Conservation (phyloP, 176 grass and related monocot species). For the Thalia dealbata region DNA sequence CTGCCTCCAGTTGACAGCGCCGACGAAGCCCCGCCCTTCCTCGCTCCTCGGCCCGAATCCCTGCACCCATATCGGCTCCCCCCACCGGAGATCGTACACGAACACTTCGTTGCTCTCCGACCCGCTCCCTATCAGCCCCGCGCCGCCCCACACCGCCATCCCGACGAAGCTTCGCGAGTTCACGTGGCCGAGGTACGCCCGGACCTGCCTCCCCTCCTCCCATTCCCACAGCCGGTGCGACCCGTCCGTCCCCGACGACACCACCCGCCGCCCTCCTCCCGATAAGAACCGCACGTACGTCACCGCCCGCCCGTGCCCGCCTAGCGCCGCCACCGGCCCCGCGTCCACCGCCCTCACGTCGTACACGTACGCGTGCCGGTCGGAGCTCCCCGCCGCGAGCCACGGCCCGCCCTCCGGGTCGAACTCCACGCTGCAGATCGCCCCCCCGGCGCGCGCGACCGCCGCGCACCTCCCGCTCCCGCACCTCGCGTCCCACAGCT, state of each 20-base stretch:
- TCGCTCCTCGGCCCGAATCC: conserved; percentile 22
- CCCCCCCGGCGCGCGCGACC: conserved; percentile 8
- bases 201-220: conserved; percentile 35
- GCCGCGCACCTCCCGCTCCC: neutral
- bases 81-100: conserved; percentile 87
- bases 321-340: conserved; percentile 43
- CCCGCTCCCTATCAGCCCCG: conserved; percentile 55
- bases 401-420: conserved; percentile 33
- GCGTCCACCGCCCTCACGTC: conserved; percentile 54
- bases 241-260: conserved; percentile 68
- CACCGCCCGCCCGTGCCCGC: conserved; percentile 51
- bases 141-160: conserved; percentile 64
- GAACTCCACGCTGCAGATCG: conserved; percentile 15
- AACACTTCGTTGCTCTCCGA: conserved; percentile 87
- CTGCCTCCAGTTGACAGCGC: conserved; percentile 25
- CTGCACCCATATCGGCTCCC: conserved; percentile 61
- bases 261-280: conserved; percentile 25
- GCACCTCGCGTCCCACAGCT: conserved; percentile 59
- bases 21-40: conserved; percentile 12
- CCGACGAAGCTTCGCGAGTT: conserved; percentile 79
- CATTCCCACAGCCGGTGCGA: conserved; percentile 70
- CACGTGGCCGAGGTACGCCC: conserved; percentile 68
- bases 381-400: conserved; percentile 57
- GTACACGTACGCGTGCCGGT: conserved; percentile 59
- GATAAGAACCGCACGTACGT: conserved; percentile 72